phyloP scores from a whole-genome alignment of 345 rosid genomes.

The Citrus trifoliata region DNA sequence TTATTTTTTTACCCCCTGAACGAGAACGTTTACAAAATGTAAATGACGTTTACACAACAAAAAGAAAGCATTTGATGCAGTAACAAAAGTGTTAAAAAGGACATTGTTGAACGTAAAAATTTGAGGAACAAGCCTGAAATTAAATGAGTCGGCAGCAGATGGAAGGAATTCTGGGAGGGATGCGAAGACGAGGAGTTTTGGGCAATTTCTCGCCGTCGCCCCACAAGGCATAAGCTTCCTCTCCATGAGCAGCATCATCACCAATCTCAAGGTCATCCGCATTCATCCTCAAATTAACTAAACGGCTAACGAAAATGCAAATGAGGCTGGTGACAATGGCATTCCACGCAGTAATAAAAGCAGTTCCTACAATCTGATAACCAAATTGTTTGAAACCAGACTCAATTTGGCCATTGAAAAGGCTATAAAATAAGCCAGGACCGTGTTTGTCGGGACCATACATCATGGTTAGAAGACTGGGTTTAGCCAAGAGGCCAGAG shows the following conservation, averaged over 20 bases:
- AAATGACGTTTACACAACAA: background rate
- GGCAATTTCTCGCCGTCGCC: constrained; percentile 45
- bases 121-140: background rate
- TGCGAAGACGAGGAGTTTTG: constrained; percentile 7
- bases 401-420: background rate
- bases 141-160: constrained; percentile 17
- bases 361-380: constrained; percentile 39
- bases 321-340: constrained; percentile 41
- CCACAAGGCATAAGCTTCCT: constrained; percentile 58
- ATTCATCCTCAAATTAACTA: constrained; percentile 48
- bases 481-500: constrained; percentile 47
- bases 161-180: constrained; percentile 21
- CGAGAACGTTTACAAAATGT: background rate
- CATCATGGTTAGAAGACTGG: constrained; percentile 30
- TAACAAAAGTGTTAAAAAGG: background rate
- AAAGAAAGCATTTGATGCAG: background rate
- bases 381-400: constrained; percentile 33
- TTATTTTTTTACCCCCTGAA: background rate
- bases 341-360: constrained; percentile 46
- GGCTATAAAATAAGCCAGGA: constrained; percentile 42
- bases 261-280: constrained; percentile 62
- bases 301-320: constrained; percentile 42
- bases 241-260: constrained; percentile 63
- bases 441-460: constrained; percentile 6
- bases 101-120: background rate